phyloP scores from a whole-genome alignment of 2,329 filamentous ascomycete genomes.

The Scortechinia acanthostroma region DNA sequence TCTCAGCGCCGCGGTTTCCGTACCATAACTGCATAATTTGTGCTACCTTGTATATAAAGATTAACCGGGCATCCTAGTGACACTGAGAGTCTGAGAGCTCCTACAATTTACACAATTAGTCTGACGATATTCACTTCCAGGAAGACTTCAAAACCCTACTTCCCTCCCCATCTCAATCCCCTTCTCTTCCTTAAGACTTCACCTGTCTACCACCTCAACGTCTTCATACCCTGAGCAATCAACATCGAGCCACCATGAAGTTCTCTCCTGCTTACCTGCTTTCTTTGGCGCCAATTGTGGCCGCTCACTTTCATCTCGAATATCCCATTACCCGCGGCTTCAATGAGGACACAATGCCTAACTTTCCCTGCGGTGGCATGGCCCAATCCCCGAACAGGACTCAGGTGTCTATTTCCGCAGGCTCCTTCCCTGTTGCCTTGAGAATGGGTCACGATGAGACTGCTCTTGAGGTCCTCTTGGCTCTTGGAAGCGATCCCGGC shows the following conservation, averaged over 20 bases:
- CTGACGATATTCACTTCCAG: too few relatives aligned
- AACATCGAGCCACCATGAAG: too few relatives aligned
- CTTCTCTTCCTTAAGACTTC: too few relatives aligned
- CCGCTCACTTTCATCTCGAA: slow-evolving; percentile 41
- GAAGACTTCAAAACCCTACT: too few relatives aligned
- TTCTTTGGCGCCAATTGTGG: slow-evolving; percentile 27
- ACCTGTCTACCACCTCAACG: neutral
- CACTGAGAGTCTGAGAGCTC: too few relatives aligned
- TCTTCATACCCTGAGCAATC: too few relatives aligned
- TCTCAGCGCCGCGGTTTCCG: too few relatives aligned
- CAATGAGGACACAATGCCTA: slow-evolving; percentile 21
- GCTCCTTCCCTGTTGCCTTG: slow-evolving; percentile 35
- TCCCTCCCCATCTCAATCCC: too few relatives aligned
- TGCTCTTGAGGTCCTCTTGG: slow-evolving; percentile 36
- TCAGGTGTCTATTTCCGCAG: slow-evolving; percentile 25
- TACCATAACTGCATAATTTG: too few relatives aligned
- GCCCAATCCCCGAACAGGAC: slow-evolving; percentile 29
- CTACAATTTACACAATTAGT: too few relatives aligned
- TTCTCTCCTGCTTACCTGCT: slow-evolving; percentile 19
- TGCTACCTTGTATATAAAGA: too few relatives aligned
- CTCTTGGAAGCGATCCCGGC: slow-evolving; percentile 34
- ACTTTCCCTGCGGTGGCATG: slow-evolving; percentile 40
- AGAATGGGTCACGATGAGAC: slow-evolving; percentile 38
- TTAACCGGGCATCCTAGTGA: too few relatives aligned
- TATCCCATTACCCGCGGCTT: slow-evolving; percentile 33